Evolutionary conservation across 352 stramenopile genomes (phyloP), one percentile per base, ranked within the genome.

Genomic region (Heterotrichella gracilis): DNA sequence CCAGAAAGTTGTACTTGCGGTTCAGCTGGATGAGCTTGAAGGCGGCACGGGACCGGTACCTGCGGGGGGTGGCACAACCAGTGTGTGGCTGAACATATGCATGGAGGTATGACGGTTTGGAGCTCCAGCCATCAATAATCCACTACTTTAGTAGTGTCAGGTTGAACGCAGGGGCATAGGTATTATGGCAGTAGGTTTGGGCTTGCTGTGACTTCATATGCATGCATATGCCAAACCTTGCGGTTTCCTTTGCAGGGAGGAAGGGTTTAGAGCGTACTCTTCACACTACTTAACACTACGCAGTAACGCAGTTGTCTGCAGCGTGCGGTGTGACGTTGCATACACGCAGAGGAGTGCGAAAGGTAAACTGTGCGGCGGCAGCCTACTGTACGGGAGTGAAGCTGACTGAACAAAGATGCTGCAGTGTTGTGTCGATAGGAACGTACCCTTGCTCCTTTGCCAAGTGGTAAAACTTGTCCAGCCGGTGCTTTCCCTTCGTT

Each of bases 1-100:
- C 84, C 21, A 99, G 77, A 64, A 98, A 90, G 73, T 94, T 83
- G 84, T 95, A 97, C 81, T 97, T 95, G 75, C 95, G 92, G 82
- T 98, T 98, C 68, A 99, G 89, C 80, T 94, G 86, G 76, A 96
- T 93, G 25, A 99, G 82, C 82, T 99, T 99, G 81, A 98, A 99
- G 20, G 92, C 92, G 2, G 91, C 95, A 68, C 93, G 88, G 22
- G 89, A 90, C 74, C 93, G 85, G 78, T 95, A 96, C 17, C 93
- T 92, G 81, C 98, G 91, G 79, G 78, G 76, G 24, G n/a, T 41
- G n/a, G n/a, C n/a, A n/a, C n/a, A n/a, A n/a, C n/a, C n/a, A n/a
- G n/a, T n/a, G n/a, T n/a, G n/a, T n/a, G n/a, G n/a, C n/a, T n/a
- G n/a, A n/a, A n/a, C n/a, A n/a, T n/a, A n/a, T n/a, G n/a, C n/a